Conservation (phyloP, 495 filamentous ascomycete species). For the Penicillium cosmopolitanum region DNA sequence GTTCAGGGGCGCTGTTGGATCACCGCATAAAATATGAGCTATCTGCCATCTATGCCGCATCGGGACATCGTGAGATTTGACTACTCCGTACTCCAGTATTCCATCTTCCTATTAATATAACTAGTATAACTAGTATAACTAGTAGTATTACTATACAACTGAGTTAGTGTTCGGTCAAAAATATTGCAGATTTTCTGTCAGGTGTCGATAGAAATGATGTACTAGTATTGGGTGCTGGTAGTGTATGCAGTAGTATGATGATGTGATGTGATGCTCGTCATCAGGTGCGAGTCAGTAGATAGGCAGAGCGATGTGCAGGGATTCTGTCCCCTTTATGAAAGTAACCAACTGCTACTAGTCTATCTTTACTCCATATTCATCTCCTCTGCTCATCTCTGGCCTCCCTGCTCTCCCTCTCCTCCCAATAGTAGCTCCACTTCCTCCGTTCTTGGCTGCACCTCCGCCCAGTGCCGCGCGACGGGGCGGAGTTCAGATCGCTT, state of each 20-base stretch:
- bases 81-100: too few species aligned
- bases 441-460: constrained; percentile 30
- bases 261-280: too few species aligned
- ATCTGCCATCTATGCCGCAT: constrained; percentile 5
- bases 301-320: too few species aligned
- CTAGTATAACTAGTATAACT: too few species aligned
- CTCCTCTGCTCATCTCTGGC: background rate
- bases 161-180: background rate
- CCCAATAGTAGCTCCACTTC: constrained; percentile 18
- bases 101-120: too few species aligned
- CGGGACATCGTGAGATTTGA: constrained; percentile 1
- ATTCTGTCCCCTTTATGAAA: too few species aligned
- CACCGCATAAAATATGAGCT: constrained; percentile 8
- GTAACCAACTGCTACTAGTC: background rate
- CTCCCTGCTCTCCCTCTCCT: background rate
- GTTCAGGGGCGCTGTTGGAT: constrained; percentile 1
- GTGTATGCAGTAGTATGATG: too few species aligned
- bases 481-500: constrained; percentile 29
- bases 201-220: too few species aligned
- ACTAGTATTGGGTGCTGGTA: too few species aligned
- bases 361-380: background rate
- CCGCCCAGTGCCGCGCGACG: constrained; percentile 20
- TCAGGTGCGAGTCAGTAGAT: too few species aligned
- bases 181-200: too few species aligned
- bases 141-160: background rate